Evolutionary conservation across 352 stramenopile species (phyloP).

Genomic region (Pythium vanterpoolii): DNA sequence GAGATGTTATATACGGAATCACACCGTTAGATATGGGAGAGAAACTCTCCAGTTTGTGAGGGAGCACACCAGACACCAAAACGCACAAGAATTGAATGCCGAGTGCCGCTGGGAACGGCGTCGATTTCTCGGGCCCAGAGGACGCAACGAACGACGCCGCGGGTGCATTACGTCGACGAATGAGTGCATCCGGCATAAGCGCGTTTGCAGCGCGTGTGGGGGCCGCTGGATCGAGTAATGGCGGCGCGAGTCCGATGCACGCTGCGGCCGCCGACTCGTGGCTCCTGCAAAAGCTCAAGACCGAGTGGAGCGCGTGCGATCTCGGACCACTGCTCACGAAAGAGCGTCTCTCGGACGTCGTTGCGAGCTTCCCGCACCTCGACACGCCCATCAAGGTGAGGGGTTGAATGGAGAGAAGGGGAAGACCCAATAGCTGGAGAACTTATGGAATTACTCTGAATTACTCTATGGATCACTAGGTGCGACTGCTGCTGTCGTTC

Average conservation of each 20-base stretch:
- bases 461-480: slow-evolving; percentile 27
- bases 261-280: slow-evolving; percentile 34
- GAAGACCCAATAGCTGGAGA: too few species aligned
- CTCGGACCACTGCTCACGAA: slow-evolving; percentile 57
- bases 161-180: not conserved
- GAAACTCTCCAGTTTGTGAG: not conserved
- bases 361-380: slow-evolving; percentile 53
- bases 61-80: not conserved
- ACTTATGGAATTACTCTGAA: not conserved
- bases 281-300: slow-evolving; percentile 72
- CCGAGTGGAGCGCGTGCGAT: slow-evolving; percentile 73
- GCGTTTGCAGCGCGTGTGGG: not conserved
- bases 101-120: slow-evolving; percentile 6
- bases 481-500: slow-evolving; percentile 55
- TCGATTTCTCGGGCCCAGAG: not conserved
- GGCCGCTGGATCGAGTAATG: not conserved
- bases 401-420: not conserved
- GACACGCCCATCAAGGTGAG: slow-evolving; percentile 66
- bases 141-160: not conserved
- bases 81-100: not conserved
- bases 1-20: not conserved
- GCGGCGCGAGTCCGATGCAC: slow-evolving; percentile 8
- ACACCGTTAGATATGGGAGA: not conserved
- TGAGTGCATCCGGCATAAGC: slow-evolving; percentile 5
- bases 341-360: slow-evolving; percentile 53